These are phyloP conservation scores for Pythium rhizo-oryzae DNA, from an alignment of 352 stramenopile species.

Conservation along the genomic window DNA sequence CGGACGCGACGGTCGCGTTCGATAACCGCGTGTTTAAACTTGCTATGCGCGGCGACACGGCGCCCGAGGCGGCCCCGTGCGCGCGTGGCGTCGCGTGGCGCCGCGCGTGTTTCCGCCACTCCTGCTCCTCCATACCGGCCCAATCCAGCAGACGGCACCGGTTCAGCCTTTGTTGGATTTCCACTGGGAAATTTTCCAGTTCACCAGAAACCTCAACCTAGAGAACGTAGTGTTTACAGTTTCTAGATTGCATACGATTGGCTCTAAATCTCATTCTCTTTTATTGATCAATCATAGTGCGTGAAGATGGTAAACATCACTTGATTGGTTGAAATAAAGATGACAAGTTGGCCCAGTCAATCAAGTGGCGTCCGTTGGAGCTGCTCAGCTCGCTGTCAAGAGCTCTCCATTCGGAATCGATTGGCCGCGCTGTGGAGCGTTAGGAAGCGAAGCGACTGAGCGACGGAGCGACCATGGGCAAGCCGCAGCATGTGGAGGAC, in stretches of 20 bases:
- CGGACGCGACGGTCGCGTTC: conserved; percentile 7
- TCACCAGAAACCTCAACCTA: conserved; percentile 1
- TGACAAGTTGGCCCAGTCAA: conserved; percentile 28
- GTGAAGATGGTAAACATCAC: too few relatives aligned
- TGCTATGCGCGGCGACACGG: neutral
- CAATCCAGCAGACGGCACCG: neutral
- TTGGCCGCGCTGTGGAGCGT: neutral
- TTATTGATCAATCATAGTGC: conserved; percentile 9
- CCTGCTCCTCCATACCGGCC: conserved; percentile 30
- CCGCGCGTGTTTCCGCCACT: conserved; percentile 22
- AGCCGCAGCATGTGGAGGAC: conserved; percentile 43
- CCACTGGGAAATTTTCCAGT: too few relatives aligned
- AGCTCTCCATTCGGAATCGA: conserved; percentile 16
- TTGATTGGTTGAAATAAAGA: conserved; percentile 25
- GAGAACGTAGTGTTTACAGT: neutral
- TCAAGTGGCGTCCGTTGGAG: conserved; percentile 32
- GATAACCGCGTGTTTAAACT: conserved; percentile 5
- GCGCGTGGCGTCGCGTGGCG: conserved; percentile 18
- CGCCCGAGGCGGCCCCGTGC: neutral
- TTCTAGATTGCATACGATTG: conserved; percentile 4
- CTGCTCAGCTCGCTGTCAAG: neutral
- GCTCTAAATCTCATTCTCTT: neutral
- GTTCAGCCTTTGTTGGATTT: neutral
- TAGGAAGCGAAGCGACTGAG: neutral
- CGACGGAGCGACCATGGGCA: conserved; percentile 37